Evolutionary conservation across 2,329 filamentous ascomycete species (phyloP).

Genomic region (Verruconis gallopava): DNA sequence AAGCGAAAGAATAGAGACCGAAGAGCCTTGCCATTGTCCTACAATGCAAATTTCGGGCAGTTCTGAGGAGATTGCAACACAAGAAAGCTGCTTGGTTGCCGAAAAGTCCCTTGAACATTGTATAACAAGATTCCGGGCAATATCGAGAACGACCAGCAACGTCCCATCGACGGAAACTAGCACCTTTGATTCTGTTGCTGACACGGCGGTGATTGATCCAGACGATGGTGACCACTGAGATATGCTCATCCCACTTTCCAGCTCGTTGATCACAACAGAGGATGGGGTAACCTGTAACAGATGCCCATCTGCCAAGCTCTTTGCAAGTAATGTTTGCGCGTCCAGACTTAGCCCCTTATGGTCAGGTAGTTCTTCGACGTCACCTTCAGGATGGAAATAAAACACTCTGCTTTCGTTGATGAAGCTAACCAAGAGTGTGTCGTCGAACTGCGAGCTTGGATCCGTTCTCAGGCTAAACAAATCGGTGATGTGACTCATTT

Average conservation of each 20-base stretch:
- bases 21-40: constrained; percentile 78
- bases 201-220: constrained; percentile 60
- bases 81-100: constrained; percentile 66
- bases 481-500: constrained; percentile 60
- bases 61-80: constrained; percentile 59
- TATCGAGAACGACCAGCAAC: constrained; percentile 54
- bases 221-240: constrained; percentile 41
- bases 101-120: constrained; percentile 48
- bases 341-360: constrained; percentile 60
- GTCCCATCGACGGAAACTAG: constrained; percentile 66
- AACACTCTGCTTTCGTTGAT: constrained; percentile 77
- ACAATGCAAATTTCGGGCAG: constrained; percentile 58
- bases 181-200: constrained; percentile 56
- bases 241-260: constrained; percentile 38
- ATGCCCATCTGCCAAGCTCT: constrained; percentile 55
- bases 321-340: constrained; percentile 57
- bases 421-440: constrained; percentile 70
- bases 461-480: constrained; percentile 55
- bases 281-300: constrained; percentile 68
- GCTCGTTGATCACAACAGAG: constrained; percentile 48
- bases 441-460: constrained; percentile 36
- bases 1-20: constrained; percentile 61
- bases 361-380: constrained; percentile 73
- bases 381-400: constrained; percentile 56
- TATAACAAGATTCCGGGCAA: constrained; percentile 44